phyloP scores from a whole-genome alignment of 1,284 basidiomycete species.

The Ceratobasidium sp. region DNA sequence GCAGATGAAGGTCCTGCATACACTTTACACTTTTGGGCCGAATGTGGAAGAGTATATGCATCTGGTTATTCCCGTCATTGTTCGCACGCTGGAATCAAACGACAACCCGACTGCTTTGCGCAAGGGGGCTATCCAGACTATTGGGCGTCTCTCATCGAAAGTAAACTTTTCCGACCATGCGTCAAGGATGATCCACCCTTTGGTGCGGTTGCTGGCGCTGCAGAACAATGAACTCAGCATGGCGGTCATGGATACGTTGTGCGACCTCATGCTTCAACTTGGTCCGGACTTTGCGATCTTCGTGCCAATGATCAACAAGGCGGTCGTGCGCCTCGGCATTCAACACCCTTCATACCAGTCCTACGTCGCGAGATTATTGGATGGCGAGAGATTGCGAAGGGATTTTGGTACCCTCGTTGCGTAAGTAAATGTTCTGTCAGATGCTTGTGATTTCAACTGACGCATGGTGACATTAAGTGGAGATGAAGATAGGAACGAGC shows the following conservation, averaged over 20 bases:
- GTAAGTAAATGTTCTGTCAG: conserved; percentile 35
- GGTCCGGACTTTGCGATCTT: conserved; percentile 98
- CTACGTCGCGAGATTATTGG: conserved; percentile 89
- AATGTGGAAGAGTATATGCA: conserved; percentile 99
- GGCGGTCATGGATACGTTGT: conserved; percentile 94
- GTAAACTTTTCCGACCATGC: conserved; percentile 99
- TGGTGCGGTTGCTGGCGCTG: conserved; percentile 89
- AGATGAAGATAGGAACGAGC: conserved; percentile 71
- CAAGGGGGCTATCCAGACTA: conserved; percentile 91
- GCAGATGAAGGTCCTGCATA: conserved; percentile 93
- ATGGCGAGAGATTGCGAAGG: conserved; percentile 89
- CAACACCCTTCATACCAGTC: conserved; percentile 90
- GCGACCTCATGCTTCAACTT: conserved; percentile 92
- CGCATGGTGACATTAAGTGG: conserved; percentile 56
- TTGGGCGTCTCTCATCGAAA: conserved; percentile 90
- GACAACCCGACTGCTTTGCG: conserved; percentile 84
- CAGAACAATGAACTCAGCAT: conserved; percentile 85
- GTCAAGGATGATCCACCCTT: conserved; percentile 95
- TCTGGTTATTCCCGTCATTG: conserved; percentile 95
- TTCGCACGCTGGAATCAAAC: conserved; percentile 89
- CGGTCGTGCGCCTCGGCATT: conserved; percentile 59
- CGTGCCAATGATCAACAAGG: conserved; percentile 97
- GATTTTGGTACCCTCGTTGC: conserved; percentile 58
- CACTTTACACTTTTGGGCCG: conserved; percentile 94
- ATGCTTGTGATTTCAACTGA: conserved; percentile 38